Percentiles rank a stretch among this genome's conserved stretches.
These are phyloP conservation scores for Aspergillus fischeri DNA, from an alignment of 2,329 filamentous ascomycete genomes.

Conservation along the genomic window DNA sequence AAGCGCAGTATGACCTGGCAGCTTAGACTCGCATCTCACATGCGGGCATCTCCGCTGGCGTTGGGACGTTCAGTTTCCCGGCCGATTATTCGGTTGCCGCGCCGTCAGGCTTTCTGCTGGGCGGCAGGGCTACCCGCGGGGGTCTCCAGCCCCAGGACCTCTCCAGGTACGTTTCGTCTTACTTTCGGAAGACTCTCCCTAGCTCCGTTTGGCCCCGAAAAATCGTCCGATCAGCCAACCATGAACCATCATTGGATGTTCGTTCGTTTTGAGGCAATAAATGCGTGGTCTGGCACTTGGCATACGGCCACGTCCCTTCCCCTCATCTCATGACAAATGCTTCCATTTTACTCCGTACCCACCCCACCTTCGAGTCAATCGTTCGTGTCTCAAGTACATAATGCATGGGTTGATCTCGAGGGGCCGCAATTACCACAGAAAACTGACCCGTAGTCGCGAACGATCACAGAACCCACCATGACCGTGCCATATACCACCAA, in stretches of 20 bases:
- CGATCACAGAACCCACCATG: conserved; percentile 24
- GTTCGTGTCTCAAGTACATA: neutral
- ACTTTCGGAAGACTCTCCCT: conserved; percentile 4
- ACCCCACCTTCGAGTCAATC: neutral
- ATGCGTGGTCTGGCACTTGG: neutral
- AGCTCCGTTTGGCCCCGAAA: conserved; percentile 4
- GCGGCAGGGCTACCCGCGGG: conserved; percentile 12
- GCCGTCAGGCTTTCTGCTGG: conserved; percentile 12
- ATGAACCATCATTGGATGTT: neutral
- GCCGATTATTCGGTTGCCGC: conserved; percentile 26
- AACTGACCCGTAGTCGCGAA: conserved; percentile 8
- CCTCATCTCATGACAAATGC: conserved; percentile 10
- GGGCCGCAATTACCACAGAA: neutral
- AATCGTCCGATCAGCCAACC: neutral
- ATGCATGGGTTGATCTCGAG: neutral
- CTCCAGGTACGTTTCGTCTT: conserved; percentile 21
- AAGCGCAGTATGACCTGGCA: conserved; percentile 26
- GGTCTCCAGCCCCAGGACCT: neutral
- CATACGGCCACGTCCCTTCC: conserved; percentile 8
- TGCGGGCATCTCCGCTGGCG: conserved; percentile 28
- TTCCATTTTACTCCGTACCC: neutral
- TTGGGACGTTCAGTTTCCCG: conserved; percentile 23
- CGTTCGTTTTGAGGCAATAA: neutral
- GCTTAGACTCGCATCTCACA: conserved; percentile 25
- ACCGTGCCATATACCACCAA: conserved; percentile 20